Percentiles rank a stretch among this genome's conserved stretches.
Conservation (phyloP, 2,329 filamentous ascomycete genomes). For the Pseudocercospora cruenta region DNA sequence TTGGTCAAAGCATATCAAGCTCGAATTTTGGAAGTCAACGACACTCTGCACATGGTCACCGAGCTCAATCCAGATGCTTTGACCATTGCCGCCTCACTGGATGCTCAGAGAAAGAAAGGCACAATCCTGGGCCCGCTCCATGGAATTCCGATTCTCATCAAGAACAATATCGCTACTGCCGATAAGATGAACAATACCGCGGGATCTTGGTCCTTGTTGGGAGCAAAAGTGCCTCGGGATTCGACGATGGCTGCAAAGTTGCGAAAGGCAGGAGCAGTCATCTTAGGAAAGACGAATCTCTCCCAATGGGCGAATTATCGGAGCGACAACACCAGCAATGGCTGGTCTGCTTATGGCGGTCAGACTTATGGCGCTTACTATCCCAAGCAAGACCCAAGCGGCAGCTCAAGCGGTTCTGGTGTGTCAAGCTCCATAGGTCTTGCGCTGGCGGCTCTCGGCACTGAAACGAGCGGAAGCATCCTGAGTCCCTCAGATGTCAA, state of each 20-base stretch:
- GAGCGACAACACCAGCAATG: slow-evolving; percentile 59
- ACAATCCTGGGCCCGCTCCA: slow-evolving; percentile 60
- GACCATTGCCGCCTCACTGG: slow-evolving; percentile 52
- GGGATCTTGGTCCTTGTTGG: slow-evolving; percentile 65
- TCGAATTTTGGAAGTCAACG: slow-evolving; percentile 58
- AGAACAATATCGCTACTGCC: slow-evolving; percentile 67
- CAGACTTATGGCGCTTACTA: slow-evolving; percentile 66
- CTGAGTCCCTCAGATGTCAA: slow-evolving; percentile 58
- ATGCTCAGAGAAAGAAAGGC: slow-evolving; percentile 53
- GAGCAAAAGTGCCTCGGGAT: slow-evolving; percentile 60
- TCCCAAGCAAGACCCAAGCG: slow-evolving; percentile 63
- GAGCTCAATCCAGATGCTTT: slow-evolving; percentile 61
- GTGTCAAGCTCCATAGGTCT: slow-evolving; percentile 54
- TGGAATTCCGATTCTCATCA: slow-evolving; percentile 67
- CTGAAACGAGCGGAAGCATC: slow-evolving; percentile 52
- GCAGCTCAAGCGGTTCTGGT: slow-evolving; percentile 64
- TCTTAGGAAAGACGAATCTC: slow-evolving; percentile 65
- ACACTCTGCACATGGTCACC: slow-evolving; percentile 56
- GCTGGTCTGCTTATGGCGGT: slow-evolving; percentile 68
- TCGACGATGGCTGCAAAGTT: slow-evolving; percentile 63
- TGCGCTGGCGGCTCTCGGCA: slow-evolving; percentile 56
- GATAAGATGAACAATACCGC: slow-evolving; percentile 67
- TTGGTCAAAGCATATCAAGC: slow-evolving; percentile 59
- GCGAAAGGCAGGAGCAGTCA: slow-evolving; percentile 62
- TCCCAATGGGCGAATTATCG: slow-evolving; percentile 68